phyloP scores from a whole-genome alignment of 83 land plant genomes.

The Picea mariana region DNA sequence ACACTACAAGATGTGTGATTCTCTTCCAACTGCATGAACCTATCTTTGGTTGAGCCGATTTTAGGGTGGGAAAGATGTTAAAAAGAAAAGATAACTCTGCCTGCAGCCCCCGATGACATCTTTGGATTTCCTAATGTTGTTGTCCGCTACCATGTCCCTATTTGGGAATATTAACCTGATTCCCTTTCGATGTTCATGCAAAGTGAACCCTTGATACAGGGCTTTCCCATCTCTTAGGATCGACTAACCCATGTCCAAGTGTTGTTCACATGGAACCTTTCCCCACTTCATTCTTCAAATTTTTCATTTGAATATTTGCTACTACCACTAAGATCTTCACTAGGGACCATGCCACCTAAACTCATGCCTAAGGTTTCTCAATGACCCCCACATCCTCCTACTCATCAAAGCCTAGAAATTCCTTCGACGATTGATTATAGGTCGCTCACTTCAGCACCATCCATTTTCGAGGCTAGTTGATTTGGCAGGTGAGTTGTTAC shows the following conservation, averaged over 20 bases:
- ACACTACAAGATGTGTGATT: constrained; percentile 19
- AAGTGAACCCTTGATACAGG: too few relatives aligned
- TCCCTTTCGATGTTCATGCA: too few relatives aligned
- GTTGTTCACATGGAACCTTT: constrained; percentile 51
- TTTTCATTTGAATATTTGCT: constrained; percentile 40
- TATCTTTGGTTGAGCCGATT: constrained; percentile 19
- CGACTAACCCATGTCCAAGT: too few relatives aligned
- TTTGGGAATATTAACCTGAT: constrained; percentile 19
- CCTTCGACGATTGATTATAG: constrained; percentile 22
- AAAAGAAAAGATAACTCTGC: constrained; percentile 32
- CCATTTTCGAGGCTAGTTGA: constrained; percentile 30
- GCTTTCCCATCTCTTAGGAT: too few relatives aligned
- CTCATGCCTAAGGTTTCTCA: constrained; percentile 22
- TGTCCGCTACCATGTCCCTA: constrained; percentile 13
- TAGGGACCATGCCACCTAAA: constrained; percentile 19
- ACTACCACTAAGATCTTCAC: constrained; percentile 43
- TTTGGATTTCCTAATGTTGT: constrained; percentile 2
- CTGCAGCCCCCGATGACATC: constrained; percentile 2
- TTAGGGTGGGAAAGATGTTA: constrained; percentile 16
- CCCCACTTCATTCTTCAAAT: constrained; percentile 38
- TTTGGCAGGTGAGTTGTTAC: constrained; percentile 25
- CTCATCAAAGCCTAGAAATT: constrained; percentile 11
- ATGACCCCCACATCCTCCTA: constrained; percentile 25
- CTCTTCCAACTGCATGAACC: constrained; percentile 17
- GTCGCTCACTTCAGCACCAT: constrained; percentile 21